phyloP scores from a whole-genome alignment of 768 basidiomycete genomes.

The Galerina marginata region DNA sequence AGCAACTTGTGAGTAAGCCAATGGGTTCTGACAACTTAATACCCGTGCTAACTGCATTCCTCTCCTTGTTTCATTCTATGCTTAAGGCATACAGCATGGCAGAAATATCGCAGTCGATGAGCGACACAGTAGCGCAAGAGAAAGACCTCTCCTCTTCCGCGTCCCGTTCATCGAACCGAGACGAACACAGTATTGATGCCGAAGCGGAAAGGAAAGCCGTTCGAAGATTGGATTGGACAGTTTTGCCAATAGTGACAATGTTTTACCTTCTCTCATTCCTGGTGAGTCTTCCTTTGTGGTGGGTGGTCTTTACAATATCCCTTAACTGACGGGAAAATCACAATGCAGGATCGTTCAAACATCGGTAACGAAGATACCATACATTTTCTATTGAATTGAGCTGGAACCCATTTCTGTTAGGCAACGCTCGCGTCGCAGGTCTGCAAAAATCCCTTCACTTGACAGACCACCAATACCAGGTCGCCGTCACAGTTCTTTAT shows the following conservation, averaged over 20 bases:
- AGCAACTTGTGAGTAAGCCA: too few relatives aligned
- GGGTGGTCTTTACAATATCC: not conserved
- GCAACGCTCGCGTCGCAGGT: slow-evolving; percentile 54
- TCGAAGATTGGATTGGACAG: slow-evolving; percentile 29
- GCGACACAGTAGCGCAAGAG: too few relatives aligned
- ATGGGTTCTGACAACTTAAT: too few relatives aligned
- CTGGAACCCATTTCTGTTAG: slow-evolving; percentile 19
- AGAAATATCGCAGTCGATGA: too few relatives aligned
- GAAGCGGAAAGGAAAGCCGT: slow-evolving; percentile 24
- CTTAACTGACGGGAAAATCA: not conserved
- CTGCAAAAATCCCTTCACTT: slow-evolving; percentile 48
- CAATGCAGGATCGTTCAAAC: slow-evolving; percentile 37
- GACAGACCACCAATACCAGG: slow-evolving; percentile 43
- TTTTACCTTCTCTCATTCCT: slow-evolving; percentile 41
- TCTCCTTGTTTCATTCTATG: too few relatives aligned
- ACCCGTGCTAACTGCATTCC: too few relatives aligned
- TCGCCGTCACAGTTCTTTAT: slow-evolving; percentile 37
- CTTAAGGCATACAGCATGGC: too few relatives aligned
- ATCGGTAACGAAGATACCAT: slow-evolving; percentile 29
- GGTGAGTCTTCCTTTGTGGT: slow-evolving; percentile 30
- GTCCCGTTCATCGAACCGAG: too few relatives aligned
- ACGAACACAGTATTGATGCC: too few relatives aligned
- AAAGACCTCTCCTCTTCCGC: too few relatives aligned
- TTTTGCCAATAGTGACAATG: slow-evolving; percentile 39
- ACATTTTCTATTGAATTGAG: not conserved